Evolutionary conservation across 345 rosid species (phyloP).

Genomic region (Syzygium jambos): DNA sequence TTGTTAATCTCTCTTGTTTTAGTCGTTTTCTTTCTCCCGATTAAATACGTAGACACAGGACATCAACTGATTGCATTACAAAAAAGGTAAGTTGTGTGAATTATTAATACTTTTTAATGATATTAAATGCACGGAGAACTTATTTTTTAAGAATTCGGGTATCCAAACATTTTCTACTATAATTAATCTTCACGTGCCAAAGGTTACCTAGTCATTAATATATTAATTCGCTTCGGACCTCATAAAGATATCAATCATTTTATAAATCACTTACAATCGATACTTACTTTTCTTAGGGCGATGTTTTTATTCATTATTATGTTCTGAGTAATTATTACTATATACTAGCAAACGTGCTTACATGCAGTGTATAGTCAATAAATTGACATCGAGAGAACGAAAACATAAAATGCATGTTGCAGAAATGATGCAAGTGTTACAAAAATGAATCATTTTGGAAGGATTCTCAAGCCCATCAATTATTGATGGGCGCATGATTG

Average conservation of each 20-base stretch:
- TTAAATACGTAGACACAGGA: neutral
- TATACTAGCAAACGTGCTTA: too few relatives aligned
- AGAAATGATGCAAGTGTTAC: too few relatives aligned
- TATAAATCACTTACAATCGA: neutral
- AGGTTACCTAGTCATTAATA: neutral
- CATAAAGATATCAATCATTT: rapidly evolving
- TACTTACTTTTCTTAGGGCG: neutral
- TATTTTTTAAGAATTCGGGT: neutral
- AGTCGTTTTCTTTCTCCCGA: neutral
- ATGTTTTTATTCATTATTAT: too few relatives aligned
- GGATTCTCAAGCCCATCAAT: neutral
- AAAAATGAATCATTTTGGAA: too few relatives aligned
- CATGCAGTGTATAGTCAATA: too few relatives aligned
- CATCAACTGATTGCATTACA: neutral
- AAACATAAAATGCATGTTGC: too few relatives aligned
- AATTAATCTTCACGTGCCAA: too few relatives aligned
- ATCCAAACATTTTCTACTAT: neutral
- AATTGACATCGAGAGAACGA: too few relatives aligned
- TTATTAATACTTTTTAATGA: neutral
- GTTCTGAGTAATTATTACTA: too few relatives aligned
- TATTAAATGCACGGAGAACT: neutral
- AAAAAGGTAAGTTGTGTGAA: neutral
- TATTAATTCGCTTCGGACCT: neutral
- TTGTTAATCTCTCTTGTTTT: too few relatives aligned
- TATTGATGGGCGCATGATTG: neutral